Conservation (phyloP, 805 yeast genomes). For the Wickerhamiella cacticola region DNA sequence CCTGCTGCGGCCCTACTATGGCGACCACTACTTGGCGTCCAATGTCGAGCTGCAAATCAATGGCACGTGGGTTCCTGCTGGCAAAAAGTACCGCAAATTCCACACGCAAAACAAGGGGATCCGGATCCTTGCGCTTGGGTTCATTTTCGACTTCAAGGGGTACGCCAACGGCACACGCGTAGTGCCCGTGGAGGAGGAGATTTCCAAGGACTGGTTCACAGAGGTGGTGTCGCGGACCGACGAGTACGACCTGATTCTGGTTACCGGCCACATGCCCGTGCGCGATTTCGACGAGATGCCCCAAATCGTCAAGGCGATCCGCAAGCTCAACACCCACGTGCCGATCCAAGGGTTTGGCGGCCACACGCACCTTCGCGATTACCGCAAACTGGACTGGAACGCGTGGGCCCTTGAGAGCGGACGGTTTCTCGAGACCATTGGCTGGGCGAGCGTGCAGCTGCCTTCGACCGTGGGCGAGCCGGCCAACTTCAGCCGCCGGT, state of each 20-base stretch:
- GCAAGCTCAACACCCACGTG: constrained; percentile 47
- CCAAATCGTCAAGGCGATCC: constrained; percentile 37
- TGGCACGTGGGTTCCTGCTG: constrained; percentile 48
- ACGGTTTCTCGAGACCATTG: constrained; percentile 85
- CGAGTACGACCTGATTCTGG: constrained; percentile 49
- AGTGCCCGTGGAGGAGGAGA: constrained; percentile 43
- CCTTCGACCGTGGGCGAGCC: constrained; percentile 5
- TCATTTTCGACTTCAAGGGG: constrained; percentile 62
- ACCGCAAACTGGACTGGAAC: constrained; percentile 48
- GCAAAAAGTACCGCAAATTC: constrained; percentile 53
- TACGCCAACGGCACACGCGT: constrained; percentile 52
- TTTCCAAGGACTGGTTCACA: constrained; percentile 54
- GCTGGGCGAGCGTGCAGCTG: constrained; percentile 55
- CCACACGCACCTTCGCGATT: constrained; percentile 86
- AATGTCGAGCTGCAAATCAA: constrained; percentile 30
- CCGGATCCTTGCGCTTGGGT: constrained; percentile 59
- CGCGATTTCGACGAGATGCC: constrained; percentile 45
- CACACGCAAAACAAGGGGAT: constrained; percentile 42
- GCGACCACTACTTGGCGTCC: constrained; percentile 48
- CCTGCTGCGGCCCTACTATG: constrained; percentile 40
- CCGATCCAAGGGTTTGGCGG: constrained; percentile 86
- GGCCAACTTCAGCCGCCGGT: constrained; percentile 43
- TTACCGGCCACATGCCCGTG: constrained; percentile 74
- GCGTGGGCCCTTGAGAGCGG: constrained; percentile 86
- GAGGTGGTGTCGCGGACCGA: constrained; percentile 32